phyloP scores from a whole-genome alignment of 345 rosid species.

The Clarkia xantiana region DNA sequence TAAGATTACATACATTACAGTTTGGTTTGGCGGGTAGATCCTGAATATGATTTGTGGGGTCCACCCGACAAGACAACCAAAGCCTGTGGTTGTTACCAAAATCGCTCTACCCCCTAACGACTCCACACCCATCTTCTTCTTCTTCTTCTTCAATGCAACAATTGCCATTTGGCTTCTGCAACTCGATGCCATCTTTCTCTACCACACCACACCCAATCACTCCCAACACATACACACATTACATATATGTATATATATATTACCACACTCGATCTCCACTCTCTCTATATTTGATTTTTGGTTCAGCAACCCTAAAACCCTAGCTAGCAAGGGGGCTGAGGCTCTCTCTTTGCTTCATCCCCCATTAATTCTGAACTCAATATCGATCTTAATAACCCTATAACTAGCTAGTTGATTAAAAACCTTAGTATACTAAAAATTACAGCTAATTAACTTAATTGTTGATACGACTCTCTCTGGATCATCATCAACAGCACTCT shows the following conservation, averaged over 20 bases:
- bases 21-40: constrained; percentile 23
- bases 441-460: no score
- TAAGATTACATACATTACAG: no score
- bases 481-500: constrained; percentile 12
- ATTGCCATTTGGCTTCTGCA: no score
- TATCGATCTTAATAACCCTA: background rate
- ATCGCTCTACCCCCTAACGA: constrained; percentile 6
- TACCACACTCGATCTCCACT: no score
- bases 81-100: constrained; percentile 4
- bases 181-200: background rate
- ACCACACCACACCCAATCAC: background rate
- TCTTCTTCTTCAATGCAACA: constrained; percentile 5
- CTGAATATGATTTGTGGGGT: constrained; percentile 48
- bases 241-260: no score
- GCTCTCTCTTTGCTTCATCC: constrained; percentile 12
- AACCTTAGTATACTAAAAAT: background rate
- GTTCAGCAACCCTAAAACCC: no score
- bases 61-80: constrained; percentile 29
- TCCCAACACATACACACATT: background rate
- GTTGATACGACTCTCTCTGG: no score
- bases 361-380: background rate
- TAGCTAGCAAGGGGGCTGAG: background rate
- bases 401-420: constrained; percentile 5
- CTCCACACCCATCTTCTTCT: constrained; percentile 10
- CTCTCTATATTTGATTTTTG: no score